Evolutionary conservation across 2,329 filamentous ascomycete genomes (phyloP), one percentile per base, ranked within the genome.

Genomic region (Escovopsis weberi): DNA sequence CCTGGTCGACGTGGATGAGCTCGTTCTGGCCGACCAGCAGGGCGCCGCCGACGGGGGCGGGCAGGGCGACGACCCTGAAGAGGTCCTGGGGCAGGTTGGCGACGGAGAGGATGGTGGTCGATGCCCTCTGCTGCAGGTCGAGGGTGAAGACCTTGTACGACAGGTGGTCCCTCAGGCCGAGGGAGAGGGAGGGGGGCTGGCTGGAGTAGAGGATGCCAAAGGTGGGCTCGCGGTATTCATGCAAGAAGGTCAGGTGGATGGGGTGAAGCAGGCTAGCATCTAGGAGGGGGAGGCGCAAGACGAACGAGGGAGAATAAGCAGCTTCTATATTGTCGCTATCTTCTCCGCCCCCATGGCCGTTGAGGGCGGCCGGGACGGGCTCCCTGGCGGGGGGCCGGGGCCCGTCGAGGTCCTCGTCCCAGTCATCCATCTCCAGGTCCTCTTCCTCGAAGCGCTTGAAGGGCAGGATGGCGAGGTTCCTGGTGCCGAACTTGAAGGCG

Each of bases 201-300:
- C 78, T 80, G 2, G 88, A 85, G 38, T 86, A 91, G 36, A 98
- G 70, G 47, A 98, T 88, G 44, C 89, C 91, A 65, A 98, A 94
- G 0, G 91, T 98, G 11, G 91, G 89, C 62, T 96, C 91, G 60
- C 91, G 81, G 62, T 98, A 98, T 66, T 96, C 89, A 70, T 96
- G 78, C 50, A 98, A 68, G 61, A 98, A 98, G 43, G 85, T 81
- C 55, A 98, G 76, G 58, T 94, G 85, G 55, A 95, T 79, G 39
- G 89, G 87, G 62, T 94, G 84, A 46, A 89, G 78, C 52, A 98
- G 72, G 49, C 75, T 78, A 48, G 88, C 84, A 61, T 96, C 89
- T 62, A 98, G 73, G 55, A 87, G 78, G 42, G 88, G 86, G 50
- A 96, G 72, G 49, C 87, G 83, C 50, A 98, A 74, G 49, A 96